A percentile compares a stretch with the other conserved stretches of the same genome.
Conservation (phyloP, 1,284 basidiomycete genomes). For the Leccinum subrobustum region DNA sequence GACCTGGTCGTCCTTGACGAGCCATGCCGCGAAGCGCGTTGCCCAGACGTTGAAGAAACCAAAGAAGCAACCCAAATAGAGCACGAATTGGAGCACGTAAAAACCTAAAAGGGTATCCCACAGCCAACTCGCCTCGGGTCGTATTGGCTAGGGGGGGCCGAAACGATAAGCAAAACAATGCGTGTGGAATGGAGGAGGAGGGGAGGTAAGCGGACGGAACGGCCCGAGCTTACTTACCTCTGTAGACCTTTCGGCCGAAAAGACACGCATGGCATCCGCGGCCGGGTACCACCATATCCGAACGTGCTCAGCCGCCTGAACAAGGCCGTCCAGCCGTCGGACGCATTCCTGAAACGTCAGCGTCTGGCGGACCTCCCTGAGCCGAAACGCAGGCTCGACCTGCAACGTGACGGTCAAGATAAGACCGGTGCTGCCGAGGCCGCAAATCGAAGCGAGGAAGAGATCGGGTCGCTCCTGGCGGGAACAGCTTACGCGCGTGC, state of each 20-base stretch:
- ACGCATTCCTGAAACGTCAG: constrained; percentile 67
- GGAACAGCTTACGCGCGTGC: constrained; percentile 68
- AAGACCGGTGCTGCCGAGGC: constrained; percentile 91
- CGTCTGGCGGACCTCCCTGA: constrained; percentile 76
- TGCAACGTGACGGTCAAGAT: constrained; percentile 79
- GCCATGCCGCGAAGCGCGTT: constrained; percentile 60
- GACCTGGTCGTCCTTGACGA: constrained; percentile 47
- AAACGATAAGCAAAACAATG: constrained; percentile 2
- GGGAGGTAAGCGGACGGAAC: neutral
- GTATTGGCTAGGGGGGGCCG: constrained; percentile 41
- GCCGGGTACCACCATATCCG: constrained; percentile 97
- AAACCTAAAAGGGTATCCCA: constrained; percentile 68
- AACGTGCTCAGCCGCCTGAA: constrained; percentile 76
- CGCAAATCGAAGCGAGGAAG: constrained; percentile 91
- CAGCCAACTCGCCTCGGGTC: constrained; percentile 59
- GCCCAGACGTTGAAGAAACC: constrained; percentile 54
- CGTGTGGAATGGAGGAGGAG: neutral
- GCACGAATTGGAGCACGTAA: constrained; percentile 77
- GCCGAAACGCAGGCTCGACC: constrained; percentile 81
- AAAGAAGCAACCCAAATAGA: constrained; percentile 68
- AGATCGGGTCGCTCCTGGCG: constrained; percentile 67
- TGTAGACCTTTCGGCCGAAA: constrained; percentile 71
- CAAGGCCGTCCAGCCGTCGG: constrained; percentile 54
- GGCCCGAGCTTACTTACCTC: constrained; percentile 53
- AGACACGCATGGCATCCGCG: constrained; percentile 71